These are phyloP conservation scores for Clarireedia homoeocarpa DNA, from an alignment of 2,329 filamentous ascomycete species.

Conservation along the genomic window DNA sequence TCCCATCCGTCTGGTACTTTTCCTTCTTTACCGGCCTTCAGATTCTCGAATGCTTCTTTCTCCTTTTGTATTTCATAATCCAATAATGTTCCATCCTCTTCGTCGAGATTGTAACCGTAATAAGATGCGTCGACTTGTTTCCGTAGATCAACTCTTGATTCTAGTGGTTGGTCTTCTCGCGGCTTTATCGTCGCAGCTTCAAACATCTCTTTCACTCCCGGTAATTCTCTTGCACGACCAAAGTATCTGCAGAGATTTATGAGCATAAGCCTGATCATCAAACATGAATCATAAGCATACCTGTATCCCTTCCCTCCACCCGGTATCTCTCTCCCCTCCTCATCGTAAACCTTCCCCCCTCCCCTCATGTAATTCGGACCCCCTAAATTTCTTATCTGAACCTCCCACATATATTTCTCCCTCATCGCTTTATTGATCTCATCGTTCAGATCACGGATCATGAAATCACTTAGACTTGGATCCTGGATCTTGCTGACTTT, in stretches of 20 bases:
- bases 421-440: constrained; percentile 99
- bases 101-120: constrained; percentile 88
- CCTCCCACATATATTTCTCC: constrained; percentile 99
- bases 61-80: constrained; percentile 80
- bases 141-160: constrained; percentile 59
- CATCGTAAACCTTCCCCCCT: constrained; percentile 43
- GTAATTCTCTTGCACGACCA: constrained; percentile 79
- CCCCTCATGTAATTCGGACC: constrained; percentile 76
- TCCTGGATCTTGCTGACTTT: constrained; percentile 98
- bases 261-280: not conserved
- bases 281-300: constrained; percentile 52
- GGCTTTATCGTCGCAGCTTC: constrained; percentile 60
- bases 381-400: constrained; percentile 90
- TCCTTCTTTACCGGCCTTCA: constrained; percentile 51
- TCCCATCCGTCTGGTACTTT: constrained; percentile 67
- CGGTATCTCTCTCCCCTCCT: constrained; percentile 46
- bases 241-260: constrained; percentile 57
- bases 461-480: constrained; percentile 82
- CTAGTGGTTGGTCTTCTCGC: constrained; percentile 54
- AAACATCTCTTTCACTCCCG: constrained; percentile 94
- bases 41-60: constrained; percentile 64
- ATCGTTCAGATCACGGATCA: constrained; percentile 96
- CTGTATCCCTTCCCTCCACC: constrained; percentile 83
- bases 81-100: constrained; percentile 77
- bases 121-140: constrained; percentile 86